phyloP scores from a whole-genome alignment of 495 filamentous ascomycete species.

The Lasiosphaeriaceae sp. region DNA sequence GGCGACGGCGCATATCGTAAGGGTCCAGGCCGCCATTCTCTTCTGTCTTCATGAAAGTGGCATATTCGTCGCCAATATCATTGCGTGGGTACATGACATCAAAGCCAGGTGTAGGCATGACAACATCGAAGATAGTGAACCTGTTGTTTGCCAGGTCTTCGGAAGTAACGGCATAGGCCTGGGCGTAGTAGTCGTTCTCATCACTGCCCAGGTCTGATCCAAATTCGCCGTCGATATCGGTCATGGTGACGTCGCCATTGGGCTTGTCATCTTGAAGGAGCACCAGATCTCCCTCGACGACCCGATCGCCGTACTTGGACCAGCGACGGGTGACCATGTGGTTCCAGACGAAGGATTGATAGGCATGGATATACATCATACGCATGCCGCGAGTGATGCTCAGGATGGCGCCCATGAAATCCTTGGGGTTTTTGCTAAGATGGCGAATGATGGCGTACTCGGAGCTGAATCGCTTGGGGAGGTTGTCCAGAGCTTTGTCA shows the following conservation, averaged over 20 bases:
- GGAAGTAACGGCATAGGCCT: constrained; percentile 69
- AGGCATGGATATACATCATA: constrained; percentile 94
- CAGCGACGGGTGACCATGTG: constrained; percentile 72
- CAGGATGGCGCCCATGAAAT: constrained; percentile 76
- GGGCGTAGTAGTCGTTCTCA: constrained; percentile 60
- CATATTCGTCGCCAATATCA: constrained; percentile 75
- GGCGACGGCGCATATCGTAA: constrained; percentile 77
- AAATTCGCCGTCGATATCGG: constrained; percentile 39
- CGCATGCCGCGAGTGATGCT: constrained; percentile 72
- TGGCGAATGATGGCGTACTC: constrained; percentile 75
- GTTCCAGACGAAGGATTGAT: constrained; percentile 95
- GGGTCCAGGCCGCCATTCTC: constrained; percentile 77
- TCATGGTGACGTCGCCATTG: constrained; percentile 47
- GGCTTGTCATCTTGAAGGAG: constrained; percentile 43
- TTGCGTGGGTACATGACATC: constrained; percentile 85
- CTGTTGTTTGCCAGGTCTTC: constrained; percentile 76
- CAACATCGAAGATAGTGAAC: constrained; percentile 82
- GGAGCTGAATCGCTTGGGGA: constrained; percentile 80
- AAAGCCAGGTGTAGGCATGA: constrained; percentile 90
- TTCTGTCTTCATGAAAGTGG: constrained; percentile 72
- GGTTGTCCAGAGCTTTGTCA: constrained; percentile 53
- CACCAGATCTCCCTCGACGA: constrained; percentile 85
- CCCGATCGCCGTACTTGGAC: constrained; percentile 62
- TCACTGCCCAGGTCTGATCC: constrained; percentile 13
- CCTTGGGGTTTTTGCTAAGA: constrained; percentile 47